Base-by-base conservation (phyloP, 2,329 filamentous ascomycete species). In the Chrysoporthe austroafricana region DNA sequence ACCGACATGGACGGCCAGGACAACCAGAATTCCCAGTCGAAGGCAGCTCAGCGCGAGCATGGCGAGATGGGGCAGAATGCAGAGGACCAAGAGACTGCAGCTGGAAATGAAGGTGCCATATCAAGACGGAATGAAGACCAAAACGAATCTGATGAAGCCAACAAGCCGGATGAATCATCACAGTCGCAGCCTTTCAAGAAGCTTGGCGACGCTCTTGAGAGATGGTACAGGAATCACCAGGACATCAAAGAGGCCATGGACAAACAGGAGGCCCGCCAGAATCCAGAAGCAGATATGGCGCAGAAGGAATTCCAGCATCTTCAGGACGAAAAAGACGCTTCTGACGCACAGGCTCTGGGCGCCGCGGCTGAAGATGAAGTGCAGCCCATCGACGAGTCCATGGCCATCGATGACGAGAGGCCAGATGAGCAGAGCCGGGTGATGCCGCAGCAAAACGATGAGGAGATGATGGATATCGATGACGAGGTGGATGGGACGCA, bases 221-320 rank as follows among this genome's bases (percentile, higher is more conserved):
- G 91, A 73, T 99, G 94, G 93, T 94, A 98, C 78, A 88, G 92
- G 68, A 92, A 94, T 75, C 92, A 96, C 74, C 88, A 88, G 59
- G 91, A 97, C 70, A 98, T 99, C 73, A 82, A 86, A 76, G 85
- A 91, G 67, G 80, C 86, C 1, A 82, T 88, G 64, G 80, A 86
- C 62, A 80, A 85, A 26, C 84, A 88, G 59, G 81, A 85, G 14
- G 79, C 84, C 26, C 83, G 86, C 43, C 79, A 87, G 71, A 80
- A 80, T 48, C 78, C 84, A 54, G 77, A 82, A 56, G 83, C 89
- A n/a, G 90, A 96, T 70, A 91, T 93, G 84, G 84, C 87, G 11
- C 85, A 90, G 75, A 88, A 87, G n/a, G 94, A 97, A 75, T 97
- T 97, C 75, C 94, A 98, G 80, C 96, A 99, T 79, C 83, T 98